These are phyloP conservation scores for Gossypium raimondii DNA, from an alignment of 345 rosid species.

Conservation along the genomic window DNA sequence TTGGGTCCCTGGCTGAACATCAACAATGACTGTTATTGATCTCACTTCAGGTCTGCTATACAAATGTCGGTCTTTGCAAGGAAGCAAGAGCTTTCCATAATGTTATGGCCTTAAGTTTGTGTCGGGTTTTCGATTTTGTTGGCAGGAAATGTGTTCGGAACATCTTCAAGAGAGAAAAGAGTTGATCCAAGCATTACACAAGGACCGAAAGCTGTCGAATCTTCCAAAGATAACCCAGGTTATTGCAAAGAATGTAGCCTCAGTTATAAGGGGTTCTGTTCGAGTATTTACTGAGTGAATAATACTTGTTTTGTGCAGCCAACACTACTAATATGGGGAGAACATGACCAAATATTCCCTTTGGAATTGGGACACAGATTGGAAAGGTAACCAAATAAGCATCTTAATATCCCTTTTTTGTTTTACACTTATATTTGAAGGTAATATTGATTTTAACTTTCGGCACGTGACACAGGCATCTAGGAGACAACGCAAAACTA, in stretches of 20 bases:
- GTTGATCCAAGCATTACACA: slow-evolving; percentile 62
- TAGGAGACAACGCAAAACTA: slow-evolving; percentile 54
- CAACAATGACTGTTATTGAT: background rate
- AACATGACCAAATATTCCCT: slow-evolving; percentile 75
- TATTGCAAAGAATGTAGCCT: background rate
- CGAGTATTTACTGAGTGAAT: background rate
- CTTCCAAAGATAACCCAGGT: slow-evolving; percentile 81
- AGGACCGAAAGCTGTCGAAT: slow-evolving; percentile 56
- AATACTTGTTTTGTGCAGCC: slow-evolving; percentile 41
- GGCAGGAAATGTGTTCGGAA: slow-evolving; percentile 79
- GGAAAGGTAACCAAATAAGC: slow-evolving; percentile 32
- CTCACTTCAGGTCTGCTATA: background rate
- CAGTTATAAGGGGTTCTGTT: background rate
- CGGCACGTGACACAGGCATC: slow-evolving; percentile 35
- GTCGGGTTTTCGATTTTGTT: slow-evolving; percentile 5
- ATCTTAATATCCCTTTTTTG: background rate
- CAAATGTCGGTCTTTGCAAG: background rate
- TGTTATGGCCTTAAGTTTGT: background rate
- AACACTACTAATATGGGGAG: slow-evolving; percentile 75
- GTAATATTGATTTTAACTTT: too few species aligned
- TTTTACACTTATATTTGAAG: too few species aligned
- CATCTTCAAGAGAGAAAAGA: slow-evolving; percentile 65
- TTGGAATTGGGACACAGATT: slow-evolving; percentile 73
- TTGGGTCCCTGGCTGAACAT: background rate
- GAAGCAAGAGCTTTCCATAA: background rate